Percentiles rank a stretch among this genome's conserved stretches.
Conservation (phyloP, 768 basidiomycete species). For the Tylopilus vinaceipallidus region DNA sequence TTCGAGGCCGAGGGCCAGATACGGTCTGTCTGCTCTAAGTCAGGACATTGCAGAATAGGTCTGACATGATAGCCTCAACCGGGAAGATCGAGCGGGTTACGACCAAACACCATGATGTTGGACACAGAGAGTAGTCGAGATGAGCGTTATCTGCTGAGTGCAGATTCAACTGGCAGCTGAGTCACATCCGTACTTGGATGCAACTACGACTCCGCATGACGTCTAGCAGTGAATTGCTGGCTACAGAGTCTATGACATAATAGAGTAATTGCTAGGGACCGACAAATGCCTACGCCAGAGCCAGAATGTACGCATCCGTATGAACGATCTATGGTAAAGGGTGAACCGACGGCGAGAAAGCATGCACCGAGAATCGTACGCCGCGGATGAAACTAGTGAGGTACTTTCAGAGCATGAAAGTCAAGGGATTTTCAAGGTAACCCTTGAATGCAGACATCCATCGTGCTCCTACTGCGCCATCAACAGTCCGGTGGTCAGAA, state of each 20-base stretch:
- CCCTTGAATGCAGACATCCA: slow-evolving; percentile 95
- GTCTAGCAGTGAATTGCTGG: too few relatives aligned
- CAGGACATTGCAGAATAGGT: slow-evolving; percentile 10
- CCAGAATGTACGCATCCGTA: slow-evolving; percentile 16
- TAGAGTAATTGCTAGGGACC: too few relatives aligned
- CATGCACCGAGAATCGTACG: slow-evolving; percentile 1
- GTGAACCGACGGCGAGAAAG: slow-evolving; percentile 5
- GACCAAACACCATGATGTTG: slow-evolving; percentile 17
- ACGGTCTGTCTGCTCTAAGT: slow-evolving; percentile 51
- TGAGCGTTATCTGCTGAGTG: background rate
- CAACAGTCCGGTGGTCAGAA: slow-evolving; percentile 93
- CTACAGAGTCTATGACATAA: too few relatives aligned
- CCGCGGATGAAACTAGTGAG: background rate
- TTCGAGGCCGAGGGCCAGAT: slow-evolving; percentile 93
- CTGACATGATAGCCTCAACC: slow-evolving; percentile 26
- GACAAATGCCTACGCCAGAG: slow-evolving; percentile 5
- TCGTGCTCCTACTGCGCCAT: slow-evolving; percentile 91
- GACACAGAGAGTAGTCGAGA: slow-evolving; percentile 15
- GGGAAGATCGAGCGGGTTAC: slow-evolving; percentile 31
- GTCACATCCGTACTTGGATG: background rate
- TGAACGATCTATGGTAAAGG: slow-evolving; percentile 25
- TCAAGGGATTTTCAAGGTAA: slow-evolving; percentile 94
- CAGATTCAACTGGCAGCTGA: background rate
- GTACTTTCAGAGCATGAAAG: slow-evolving; percentile 81
- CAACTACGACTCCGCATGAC: too few relatives aligned